Evolutionary conservation across 2,329 filamentous ascomycete species (phyloP).

Genomic region (Macroventuria anomochaeta): DNA sequence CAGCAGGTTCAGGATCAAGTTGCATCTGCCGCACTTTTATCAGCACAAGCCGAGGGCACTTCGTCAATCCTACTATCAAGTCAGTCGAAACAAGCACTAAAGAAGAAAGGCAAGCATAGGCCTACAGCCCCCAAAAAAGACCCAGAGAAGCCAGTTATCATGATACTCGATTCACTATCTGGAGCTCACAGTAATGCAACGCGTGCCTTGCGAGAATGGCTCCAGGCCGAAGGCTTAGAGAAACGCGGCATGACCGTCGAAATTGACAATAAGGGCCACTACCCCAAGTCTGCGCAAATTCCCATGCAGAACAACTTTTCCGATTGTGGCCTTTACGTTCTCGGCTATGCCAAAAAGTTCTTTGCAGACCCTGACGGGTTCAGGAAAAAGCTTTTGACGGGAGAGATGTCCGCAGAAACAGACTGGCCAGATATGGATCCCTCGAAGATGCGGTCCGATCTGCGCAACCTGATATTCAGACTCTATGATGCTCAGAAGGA

Average conservation of each 20-base stretch:
- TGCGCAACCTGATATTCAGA: constrained; percentile 70
- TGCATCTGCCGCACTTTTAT: not conserved
- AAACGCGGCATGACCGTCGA: constrained; percentile 62
- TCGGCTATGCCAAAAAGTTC: constrained; percentile 86
- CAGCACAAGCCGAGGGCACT: not conserved
- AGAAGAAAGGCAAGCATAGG: constrained; percentile 35
- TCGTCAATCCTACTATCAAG: not conserved
- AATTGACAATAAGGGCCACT: constrained; percentile 63
- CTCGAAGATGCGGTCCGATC: constrained; percentile 65
- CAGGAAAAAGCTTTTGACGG: constrained; percentile 68
- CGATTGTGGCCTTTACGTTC: constrained; percentile 87
- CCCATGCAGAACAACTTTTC: constrained; percentile 83
- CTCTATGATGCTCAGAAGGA: constrained; percentile 61
- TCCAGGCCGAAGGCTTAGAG: constrained; percentile 72
- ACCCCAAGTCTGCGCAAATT: constrained; percentile 67
- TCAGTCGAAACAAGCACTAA: not conserved
- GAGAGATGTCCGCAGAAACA: constrained; percentile 63
- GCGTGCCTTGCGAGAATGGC: constrained; percentile 74
- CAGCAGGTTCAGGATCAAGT: not conserved
- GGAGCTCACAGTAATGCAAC: constrained; percentile 65
- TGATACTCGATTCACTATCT: constrained; percentile 89
- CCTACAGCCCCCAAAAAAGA: constrained; percentile 38
- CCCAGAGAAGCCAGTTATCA: constrained; percentile 66
- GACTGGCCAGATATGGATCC: constrained; percentile 64
- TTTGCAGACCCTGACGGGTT: constrained; percentile 76